Evolutionary conservation across 441 rosid species (phyloP), one percentile per base, ranked within the genome.

Genomic region (Syzygium malaccense): DNA sequence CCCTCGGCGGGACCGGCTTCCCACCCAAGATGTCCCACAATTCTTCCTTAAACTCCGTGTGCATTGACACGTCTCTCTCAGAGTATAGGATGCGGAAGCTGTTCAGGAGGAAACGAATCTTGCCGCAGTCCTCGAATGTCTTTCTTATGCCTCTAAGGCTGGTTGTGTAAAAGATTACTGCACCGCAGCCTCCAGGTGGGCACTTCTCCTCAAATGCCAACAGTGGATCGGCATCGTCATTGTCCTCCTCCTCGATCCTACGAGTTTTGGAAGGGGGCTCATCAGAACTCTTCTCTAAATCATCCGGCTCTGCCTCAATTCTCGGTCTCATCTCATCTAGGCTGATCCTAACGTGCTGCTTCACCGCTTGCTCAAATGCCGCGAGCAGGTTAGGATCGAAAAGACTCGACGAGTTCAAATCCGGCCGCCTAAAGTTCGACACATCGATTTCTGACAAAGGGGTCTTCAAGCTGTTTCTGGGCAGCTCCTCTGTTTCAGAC

Each of bases 361-460:
- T 90, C 86, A 95, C 96, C 1, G 97, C 97, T 89, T 88, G 89
- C 87, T 95, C 93, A 60, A 98, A 98, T 4, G 97, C 98, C 3
- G 94, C 93, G 20, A 97, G 91, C 17, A 97, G 92, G 51, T 95
- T 94, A 3, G 98, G 99, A 88, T 96, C 99, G 78, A 97, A 98
- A 28, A 97, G 96, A 37, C 90, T 95, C 30, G 88, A 88, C 20
- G 98, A 95, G 88, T 95, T 91, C 94, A 95, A 91, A 87, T 95
- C 98, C 56, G 99, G 98, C 85, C 95, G 91, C 91, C 96, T 91
- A 88, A 96, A 96, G 86, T 92, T 92, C 84, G 89, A 92, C 86
- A 91, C 92, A 51, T 93, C 92, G 64, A 92, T 93, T 91, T 94
- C 98, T 32, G 92, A 88, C 30, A 91, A 88, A 23, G 95, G 95